Evolutionary conservation across 208 protist genomes (phyloP).

Genomic region (Crithidia thermophila): DNA sequence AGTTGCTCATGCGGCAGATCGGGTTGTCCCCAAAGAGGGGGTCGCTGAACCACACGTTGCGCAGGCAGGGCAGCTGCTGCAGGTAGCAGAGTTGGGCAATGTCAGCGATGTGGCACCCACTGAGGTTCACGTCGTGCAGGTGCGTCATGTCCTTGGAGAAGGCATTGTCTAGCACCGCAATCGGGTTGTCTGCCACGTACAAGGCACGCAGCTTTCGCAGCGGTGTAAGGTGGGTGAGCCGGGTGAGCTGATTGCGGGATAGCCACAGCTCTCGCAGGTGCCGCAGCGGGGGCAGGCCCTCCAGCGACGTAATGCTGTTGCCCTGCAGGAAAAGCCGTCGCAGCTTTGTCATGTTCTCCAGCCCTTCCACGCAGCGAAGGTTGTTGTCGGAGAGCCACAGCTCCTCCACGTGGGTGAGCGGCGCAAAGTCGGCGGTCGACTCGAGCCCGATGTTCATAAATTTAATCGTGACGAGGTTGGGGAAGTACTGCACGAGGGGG

Average conservation of each 20-base stretch:
- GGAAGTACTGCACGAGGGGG: conserved; percentile 69
- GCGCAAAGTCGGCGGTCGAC: conserved; percentile 69
- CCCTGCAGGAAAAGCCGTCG: conserved; percentile 78
- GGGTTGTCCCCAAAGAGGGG: conserved; percentile 93
- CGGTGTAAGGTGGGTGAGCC: conserved; percentile 49
- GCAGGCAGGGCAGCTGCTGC: conserved; percentile 61
- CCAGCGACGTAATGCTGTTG: conserved; percentile 84
- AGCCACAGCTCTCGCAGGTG: conserved; percentile 82
- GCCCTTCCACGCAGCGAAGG: conserved; percentile 71
- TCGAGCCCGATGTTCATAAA: conserved; percentile 76
- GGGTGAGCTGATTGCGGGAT: conserved; percentile 66
- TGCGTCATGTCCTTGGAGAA: conserved; percentile 48
- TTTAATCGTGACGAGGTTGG: conserved; percentile 75
- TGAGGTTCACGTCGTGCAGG: conserved; percentile 92
- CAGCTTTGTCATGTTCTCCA: conserved; percentile 76
- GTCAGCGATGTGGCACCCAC: conserved; percentile 80
- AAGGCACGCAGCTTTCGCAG: conserved; percentile 72
- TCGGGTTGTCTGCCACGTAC: conserved; percentile 84
- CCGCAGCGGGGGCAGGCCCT: conserved; percentile 70
- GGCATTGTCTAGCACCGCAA: conserved; percentile 50
- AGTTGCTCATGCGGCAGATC: conserved; percentile 94
- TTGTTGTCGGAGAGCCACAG: conserved; percentile 92
- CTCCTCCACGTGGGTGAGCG: conserved; percentile 77
- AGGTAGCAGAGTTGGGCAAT: conserved; percentile 91
- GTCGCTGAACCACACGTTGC: conserved; percentile 81